These are phyloP conservation scores for Yamadazyma mexicana DNA, from an alignment of 1,139 yeast species.

Conservation along the genomic window DNA sequence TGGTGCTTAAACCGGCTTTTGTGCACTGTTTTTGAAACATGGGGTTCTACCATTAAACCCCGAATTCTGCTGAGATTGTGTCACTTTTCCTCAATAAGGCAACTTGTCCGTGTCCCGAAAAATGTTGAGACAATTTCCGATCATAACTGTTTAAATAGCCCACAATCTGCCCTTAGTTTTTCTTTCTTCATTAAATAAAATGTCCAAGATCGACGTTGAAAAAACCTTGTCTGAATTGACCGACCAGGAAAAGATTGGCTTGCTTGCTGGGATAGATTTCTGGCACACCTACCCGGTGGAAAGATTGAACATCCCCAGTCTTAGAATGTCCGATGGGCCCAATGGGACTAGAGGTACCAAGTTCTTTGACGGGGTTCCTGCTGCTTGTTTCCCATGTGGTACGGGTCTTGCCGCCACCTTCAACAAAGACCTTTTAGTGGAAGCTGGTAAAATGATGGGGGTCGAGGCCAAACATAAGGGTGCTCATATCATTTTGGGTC, in stretches of 20 bases:
- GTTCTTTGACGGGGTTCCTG: slow-evolving; percentile 29
- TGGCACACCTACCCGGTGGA: slow-evolving; percentile 57
- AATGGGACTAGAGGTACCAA: slow-evolving; percentile 37
- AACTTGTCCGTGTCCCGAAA: not conserved
- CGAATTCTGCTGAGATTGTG: too few relatives aligned
- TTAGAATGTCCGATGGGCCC: slow-evolving; percentile 35
- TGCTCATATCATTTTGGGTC: slow-evolving; percentile 35
- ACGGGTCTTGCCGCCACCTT: slow-evolving; percentile 48
- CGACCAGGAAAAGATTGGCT: slow-evolving; percentile 45
- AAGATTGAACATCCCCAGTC: slow-evolving; percentile 37
- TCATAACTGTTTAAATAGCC: not conserved
- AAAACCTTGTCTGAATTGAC: slow-evolving; percentile 40
- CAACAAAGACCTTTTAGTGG: slow-evolving; percentile 24
- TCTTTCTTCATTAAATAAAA: not conserved
- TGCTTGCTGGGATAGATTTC: slow-evolving; percentile 49
- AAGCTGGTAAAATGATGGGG: slow-evolving; percentile 35
- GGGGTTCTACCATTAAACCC: too few relatives aligned
- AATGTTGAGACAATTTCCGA: not conserved
- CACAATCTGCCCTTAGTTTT: not conserved
- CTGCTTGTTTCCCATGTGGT: slow-evolving; percentile 39
- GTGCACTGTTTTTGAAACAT: too few relatives aligned
- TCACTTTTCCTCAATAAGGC: too few relatives aligned
- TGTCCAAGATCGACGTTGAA: slow-evolving; percentile 38
- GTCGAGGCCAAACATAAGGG: slow-evolving; percentile 33
- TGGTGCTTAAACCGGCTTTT: too few relatives aligned